Evolutionary conservation across 2,329 filamentous ascomycete genomes (phyloP), one percentile per base, ranked within the genome.

Genomic region (Lasiodiplodia theobromae): DNA sequence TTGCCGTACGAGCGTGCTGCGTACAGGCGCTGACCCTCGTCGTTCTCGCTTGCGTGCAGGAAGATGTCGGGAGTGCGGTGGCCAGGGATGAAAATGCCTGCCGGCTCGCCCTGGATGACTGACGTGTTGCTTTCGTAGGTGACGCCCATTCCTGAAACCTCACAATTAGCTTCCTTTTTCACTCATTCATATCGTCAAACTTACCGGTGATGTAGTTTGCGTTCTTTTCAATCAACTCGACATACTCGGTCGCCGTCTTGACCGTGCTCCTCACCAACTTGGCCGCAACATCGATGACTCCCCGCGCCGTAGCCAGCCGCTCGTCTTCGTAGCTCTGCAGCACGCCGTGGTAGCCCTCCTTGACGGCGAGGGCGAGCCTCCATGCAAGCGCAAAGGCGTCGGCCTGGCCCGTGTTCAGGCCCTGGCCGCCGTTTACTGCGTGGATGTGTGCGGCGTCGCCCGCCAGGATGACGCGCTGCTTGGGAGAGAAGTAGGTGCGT

Each of bases 171-270:
- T 12, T 31, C 25, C 44, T 40, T 21, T 2, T 34, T 14, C 14
- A 8, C 23, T 10, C 23, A 12, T 2, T 25, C 1, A 5, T 14
- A 12, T 4, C 3, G 3, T n/a, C 10, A 11, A 28, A 47, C 67
- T 54, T 16, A 79, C 82, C 82, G 6, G 83, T 84, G 56, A 85
- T 85, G 69, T 83, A 85, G 1, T 79, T 83, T 0, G 83, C 82
- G 53, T 84, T 85, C 68, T 77, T 80, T 70, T 85, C 78, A 52
- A 85, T 83, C 0, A 83, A 82, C 31, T 78, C 77, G 2, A 85
- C 83, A 57, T 85, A 85, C 44, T 81, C 75, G 71, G 82, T 81
- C 2, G 83, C 83, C 18, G 80, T 78, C 56, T 77, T 76, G 3
- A 81, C 72, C 0, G 83, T 85, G 68, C 83, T 82, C 52, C 83